Percentiles rank a stretch among this genome's conserved stretches.
phyloP scores from a whole-genome alignment of 345 rosid species.

The Balakata baccata region DNA sequence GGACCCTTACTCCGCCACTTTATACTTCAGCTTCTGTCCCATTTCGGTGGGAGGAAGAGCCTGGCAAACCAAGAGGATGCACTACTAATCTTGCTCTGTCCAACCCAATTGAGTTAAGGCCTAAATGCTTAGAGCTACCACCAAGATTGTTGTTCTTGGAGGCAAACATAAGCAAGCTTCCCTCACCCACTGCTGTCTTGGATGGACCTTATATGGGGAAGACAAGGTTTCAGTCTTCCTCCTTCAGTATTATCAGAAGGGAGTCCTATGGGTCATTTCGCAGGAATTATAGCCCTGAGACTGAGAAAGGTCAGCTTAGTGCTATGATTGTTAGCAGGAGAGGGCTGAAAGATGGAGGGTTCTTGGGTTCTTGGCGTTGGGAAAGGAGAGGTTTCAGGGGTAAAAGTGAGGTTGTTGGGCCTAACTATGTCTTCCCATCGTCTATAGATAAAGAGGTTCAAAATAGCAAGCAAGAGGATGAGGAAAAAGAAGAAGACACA shows the following conservation, averaged over 20 bases:
- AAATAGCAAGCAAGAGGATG: slow-evolving; percentile 19
- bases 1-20: slow-evolving; percentile 57
- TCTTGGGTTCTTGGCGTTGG: slow-evolving; percentile 42
- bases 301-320: slow-evolving; percentile 28
- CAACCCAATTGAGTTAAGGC: slow-evolving; percentile 25
- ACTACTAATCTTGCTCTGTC: slow-evolving; percentile 19
- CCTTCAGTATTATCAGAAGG: slow-evolving; percentile 33
- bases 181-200: slow-evolving; percentile 46
- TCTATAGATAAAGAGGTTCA: slow-evolving; percentile 31
- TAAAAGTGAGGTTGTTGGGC: slow-evolving; percentile 48
- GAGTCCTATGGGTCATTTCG: slow-evolving; percentile 47
- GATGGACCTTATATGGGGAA: slow-evolving; percentile 38
- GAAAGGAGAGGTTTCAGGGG: slow-evolving; percentile 31
- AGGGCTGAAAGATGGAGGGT: slow-evolving; percentile 34
- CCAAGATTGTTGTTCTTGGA: slow-evolving; percentile 58
- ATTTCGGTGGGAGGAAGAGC: slow-evolving; percentile 85
- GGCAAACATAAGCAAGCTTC: slow-evolving; percentile 32
- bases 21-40: slow-evolving; percentile 68
- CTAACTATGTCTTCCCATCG: slow-evolving; percentile 54
- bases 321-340: slow-evolving; percentile 20
- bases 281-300: slow-evolving; percentile 28
- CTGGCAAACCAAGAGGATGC: slow-evolving; percentile 75
- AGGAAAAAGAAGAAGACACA: slow-evolving; percentile 11
- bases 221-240: slow-evolving; percentile 36
- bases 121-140: slow-evolving; percentile 53